phyloP scores from a whole-genome alignment of 768 basidiomycete species.

The Boletellus ananas region DNA sequence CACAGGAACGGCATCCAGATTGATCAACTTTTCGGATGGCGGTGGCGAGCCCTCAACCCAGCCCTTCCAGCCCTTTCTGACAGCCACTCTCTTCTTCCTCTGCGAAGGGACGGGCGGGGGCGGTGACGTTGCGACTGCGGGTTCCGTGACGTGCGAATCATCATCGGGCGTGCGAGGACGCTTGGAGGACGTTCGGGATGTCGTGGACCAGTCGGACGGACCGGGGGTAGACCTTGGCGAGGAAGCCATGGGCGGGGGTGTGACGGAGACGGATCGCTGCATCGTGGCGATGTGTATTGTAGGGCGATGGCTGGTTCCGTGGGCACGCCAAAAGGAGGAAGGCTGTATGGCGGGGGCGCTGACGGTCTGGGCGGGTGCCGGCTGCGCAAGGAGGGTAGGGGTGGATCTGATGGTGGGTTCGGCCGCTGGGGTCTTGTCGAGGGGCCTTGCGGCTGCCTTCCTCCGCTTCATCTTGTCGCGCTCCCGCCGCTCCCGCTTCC shows the following conservation, averaged over 20 bases:
- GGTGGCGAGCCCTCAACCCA: constrained; percentile 86
- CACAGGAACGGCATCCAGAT: constrained; percentile 67
- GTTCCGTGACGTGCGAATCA: constrained; percentile 38
- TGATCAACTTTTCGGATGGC: constrained; percentile 77
- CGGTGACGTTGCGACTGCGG: constrained; percentile 17
- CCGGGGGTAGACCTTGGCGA: constrained; percentile 74
- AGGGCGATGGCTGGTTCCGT: constrained; percentile 42
- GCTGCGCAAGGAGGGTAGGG: constrained; percentile 15
- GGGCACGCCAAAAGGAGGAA: constrained; percentile 61
- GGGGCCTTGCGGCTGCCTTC: constrained; percentile 33
- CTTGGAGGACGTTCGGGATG: constrained; percentile 77
- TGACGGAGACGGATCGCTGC: constrained; percentile 70
- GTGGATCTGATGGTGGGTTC: constrained; percentile 16
- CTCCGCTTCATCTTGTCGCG: constrained; percentile 49
- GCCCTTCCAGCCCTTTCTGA: constrained; percentile 85
- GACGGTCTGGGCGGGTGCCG: constrained; percentile 24
- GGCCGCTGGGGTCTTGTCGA: constrained; percentile 30
- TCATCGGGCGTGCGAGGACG: constrained; percentile 73
- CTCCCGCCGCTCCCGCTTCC: constrained; percentile 47
- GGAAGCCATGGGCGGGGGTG: constrained; percentile 63
- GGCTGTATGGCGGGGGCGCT: constrained; percentile 31
- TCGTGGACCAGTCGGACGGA: constrained; percentile 68
- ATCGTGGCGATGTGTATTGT: constrained; percentile 67
- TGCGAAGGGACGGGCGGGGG: constrained; percentile 32
- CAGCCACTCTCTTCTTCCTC: constrained; percentile 59